Evolutionary conservation across 257 asterid genomes (phyloP), one percentile per base, ranked within the genome.

Genomic region (Ajuga chamaepitys): DNA sequence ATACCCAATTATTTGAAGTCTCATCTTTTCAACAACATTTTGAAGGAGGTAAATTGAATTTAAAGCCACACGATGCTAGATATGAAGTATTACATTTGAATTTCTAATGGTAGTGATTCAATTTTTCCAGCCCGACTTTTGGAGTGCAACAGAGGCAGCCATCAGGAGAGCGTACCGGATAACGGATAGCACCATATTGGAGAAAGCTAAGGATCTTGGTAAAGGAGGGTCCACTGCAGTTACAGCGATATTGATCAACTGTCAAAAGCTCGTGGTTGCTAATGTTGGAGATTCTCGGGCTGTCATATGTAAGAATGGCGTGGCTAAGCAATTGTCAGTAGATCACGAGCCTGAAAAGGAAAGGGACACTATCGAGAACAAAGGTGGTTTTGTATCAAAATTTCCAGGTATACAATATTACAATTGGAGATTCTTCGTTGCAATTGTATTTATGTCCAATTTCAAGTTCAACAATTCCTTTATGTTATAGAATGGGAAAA

Each of bases 221-320:
- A 80, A 73, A 79, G 99, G 99, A 16, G 99, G 99, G 30, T 93
- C 99, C 4, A 89, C 99, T 4, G 97, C 99, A 0, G 99, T 93
- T 32, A 89, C 97, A 8, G 97, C 95, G 9, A 89, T 93, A 73
- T 44, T 93, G 70, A 85, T 89, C 61, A 84, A 93, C 40, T 77
- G 96, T 54, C 81, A 82, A 54, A 93, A 86, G 77, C 92, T 93
- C 9, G 78, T 93, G 35, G 94, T 93, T n/a, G 99, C 96, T 0
- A 93, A 89, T 61, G 96, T 87, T 11, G 99, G 99, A 60, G 99
- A 93, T 63, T 93, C 99, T 44, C 96, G 99, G 9, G 99, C 96
- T 1, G 97, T 93, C 37, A 81, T 93, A 26, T 93, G 82, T 83
- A 83, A 64, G 81, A 85, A 84, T 17, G 95, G 97, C 2, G 81